Conservation (phyloP, 192 early-diverging fungal species). For the Piromyces finnis region DNA sequence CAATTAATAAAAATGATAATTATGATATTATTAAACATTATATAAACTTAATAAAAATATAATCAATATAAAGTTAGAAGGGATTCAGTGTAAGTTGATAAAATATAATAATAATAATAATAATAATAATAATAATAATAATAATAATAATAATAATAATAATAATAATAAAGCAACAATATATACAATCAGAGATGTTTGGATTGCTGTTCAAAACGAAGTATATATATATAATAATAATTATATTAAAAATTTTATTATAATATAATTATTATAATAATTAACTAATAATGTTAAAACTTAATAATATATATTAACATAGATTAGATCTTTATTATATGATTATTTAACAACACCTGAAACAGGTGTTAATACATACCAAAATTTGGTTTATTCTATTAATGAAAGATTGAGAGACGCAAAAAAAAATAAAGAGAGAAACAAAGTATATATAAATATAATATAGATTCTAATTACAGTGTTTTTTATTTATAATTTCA, state of each 20-base stretch:
- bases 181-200: conserved; percentile 25
- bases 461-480: too few species aligned
- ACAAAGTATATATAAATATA: not conserved
- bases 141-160: not conserved
- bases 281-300: too few species aligned
- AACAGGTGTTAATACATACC: not conserved
- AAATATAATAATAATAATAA: not conserved
- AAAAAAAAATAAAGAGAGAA: conserved; percentile 3
- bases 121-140: not conserved
- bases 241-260: too few species aligned
- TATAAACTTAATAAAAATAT: not conserved
- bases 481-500: too few species aligned
- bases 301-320: not conserved
- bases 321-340: conserved; percentile 27
- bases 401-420: conserved; percentile 23
- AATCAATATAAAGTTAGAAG: too few species aligned
- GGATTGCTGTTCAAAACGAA: conserved; percentile 29
- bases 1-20: too few species aligned
- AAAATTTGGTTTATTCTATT: conserved; percentile 5
- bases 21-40: too few species aligned
- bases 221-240: not conserved
- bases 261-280: conserved; percentile 2
- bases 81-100: not conserved
- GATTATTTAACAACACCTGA: conserved; percentile 18
- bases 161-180: not conserved